A percentile compares a stretch with the other conserved stretches of the same genome.
These are phyloP conservation scores for Raffaelea albimanens DNA, from an alignment of 2,329 filamentous ascomycete species.

Conservation along the genomic window DNA sequence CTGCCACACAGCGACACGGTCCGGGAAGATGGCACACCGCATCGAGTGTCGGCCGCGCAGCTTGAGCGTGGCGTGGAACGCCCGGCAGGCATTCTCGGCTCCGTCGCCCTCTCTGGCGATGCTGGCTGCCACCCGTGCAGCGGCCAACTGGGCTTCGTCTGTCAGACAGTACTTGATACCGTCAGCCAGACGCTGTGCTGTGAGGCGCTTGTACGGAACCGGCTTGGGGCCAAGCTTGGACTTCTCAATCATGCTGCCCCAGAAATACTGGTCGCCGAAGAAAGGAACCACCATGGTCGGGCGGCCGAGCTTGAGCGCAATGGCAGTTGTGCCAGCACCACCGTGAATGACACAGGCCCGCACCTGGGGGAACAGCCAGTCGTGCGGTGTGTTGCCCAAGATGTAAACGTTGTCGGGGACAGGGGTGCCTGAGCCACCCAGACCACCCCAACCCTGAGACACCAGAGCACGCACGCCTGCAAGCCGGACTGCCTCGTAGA, in stretches of 20 bases:
- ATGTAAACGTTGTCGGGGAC: slow-evolving; percentile 58
- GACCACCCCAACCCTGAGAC: slow-evolving; percentile 66
- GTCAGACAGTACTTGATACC: slow-evolving; percentile 61
- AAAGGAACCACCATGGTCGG: slow-evolving; percentile 73
- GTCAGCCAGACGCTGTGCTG: slow-evolving; percentile 54
- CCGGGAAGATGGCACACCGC: slow-evolving; percentile 56
- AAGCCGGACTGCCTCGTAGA: slow-evolving; percentile 57
- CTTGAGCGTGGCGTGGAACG: slow-evolving; percentile 53
- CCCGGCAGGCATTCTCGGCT: slow-evolving; percentile 57
- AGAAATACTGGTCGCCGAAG: slow-evolving; percentile 73
- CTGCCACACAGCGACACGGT: slow-evolving; percentile 57
- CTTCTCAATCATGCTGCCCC: slow-evolving; percentile 60
- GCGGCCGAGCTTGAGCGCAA: slow-evolving; percentile 59
- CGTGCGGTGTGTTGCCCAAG: slow-evolving; percentile 65
- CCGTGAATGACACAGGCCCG: slow-evolving; percentile 63
- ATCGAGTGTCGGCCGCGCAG: slow-evolving; percentile 44
- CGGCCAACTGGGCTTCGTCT: slow-evolving; percentile 48
- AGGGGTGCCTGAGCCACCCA: slow-evolving; percentile 40
- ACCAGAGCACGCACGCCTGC: slow-evolving; percentile 63
- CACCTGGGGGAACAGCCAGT: slow-evolving; percentile 65
- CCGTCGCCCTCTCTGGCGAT: slow-evolving; percentile 59
- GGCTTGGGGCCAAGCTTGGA: slow-evolving; percentile 56
- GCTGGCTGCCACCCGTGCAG: slow-evolving; percentile 46
- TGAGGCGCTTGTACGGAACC: slow-evolving; percentile 59
- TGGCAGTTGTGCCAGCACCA: slow-evolving; percentile 69